Evolutionary conservation across 768 basidiomycete genomes (phyloP), one percentile per base, ranked within the genome.

Genomic region (Collybia sp.): DNA sequence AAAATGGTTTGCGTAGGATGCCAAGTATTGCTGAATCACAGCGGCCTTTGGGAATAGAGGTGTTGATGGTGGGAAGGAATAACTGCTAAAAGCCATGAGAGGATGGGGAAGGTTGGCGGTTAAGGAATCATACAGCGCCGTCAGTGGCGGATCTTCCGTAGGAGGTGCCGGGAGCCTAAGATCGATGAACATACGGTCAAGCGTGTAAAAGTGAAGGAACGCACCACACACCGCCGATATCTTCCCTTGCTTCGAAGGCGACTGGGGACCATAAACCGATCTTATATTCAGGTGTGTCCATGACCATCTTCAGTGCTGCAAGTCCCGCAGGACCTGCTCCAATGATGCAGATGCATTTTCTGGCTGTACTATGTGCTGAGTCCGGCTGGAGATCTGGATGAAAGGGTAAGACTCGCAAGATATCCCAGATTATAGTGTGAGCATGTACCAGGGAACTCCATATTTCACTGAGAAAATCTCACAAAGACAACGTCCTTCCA

Each of bases 81-180:
- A 80, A 35, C 71, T 72, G 2, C 70, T 65, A 52, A 70, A 89
- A 4, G 73, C 73, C 88, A 90, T 90, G 42, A 82, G 45, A 1
- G 82, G 82, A 53, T 88, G 83, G 0, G 88, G 84, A 6, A 90
- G 58, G 55, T 89, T 90, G 2, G 88, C 82, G 16, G 82, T 83
- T 11, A 90, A 65, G 1, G 82, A 82, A 54, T 89, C 82, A 57
- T 90, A 90, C 13, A 88, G 54, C 2, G 88, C 79, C 1, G 85
- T 83, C 25, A 72, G 54, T 3, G 85, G 84, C 6, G 76, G 76
- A 30, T 75, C 59, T n/a, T 64, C 67, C 6, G 60, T 58, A 2
- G 73, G 70, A 34, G 70, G 63, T 5, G 77, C 73, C 20, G 84
- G 78, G 17, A 77, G 57, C 84, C 82, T 78, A 46, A 35, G 42